phyloP scores from a whole-genome alignment of 495 filamentous ascomycete genomes.

The Neurospora tetrasperma region DNA sequence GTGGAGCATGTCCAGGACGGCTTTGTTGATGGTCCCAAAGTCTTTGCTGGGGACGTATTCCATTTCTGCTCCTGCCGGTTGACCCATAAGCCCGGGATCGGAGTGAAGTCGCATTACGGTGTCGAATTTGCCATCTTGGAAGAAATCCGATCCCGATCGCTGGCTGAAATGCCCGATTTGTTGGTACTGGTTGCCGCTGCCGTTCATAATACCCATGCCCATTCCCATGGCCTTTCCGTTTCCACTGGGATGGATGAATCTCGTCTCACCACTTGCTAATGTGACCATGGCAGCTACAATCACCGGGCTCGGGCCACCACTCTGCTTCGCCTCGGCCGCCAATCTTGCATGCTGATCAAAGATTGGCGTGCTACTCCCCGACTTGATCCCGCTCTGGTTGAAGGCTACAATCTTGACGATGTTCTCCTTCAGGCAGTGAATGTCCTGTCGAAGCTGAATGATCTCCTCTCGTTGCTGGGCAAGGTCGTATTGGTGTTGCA shows the following conservation, averaged over 20 bases:
- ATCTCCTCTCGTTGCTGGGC: neutral
- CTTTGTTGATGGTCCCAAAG: neutral
- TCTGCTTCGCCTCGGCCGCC: neutral
- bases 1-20: neutral
- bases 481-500: neutral
- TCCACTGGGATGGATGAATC: neutral
- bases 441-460: neutral
- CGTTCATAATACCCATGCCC: neutral
- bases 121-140: neutral
- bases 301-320: neutral
- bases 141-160: neutral
- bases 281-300: neutral
- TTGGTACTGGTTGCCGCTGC: neutral
- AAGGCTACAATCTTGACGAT: neutral
- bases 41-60: neutral
- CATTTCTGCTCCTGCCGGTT: neutral
- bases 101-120: neutral
- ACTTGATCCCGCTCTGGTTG: neutral
- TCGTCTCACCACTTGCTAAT: neutral
- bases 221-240: neutral
- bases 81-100: neutral
- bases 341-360: neutral
- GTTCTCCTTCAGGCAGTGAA: neutral
- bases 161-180: neutral
- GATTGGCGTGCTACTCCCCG: neutral